Evolutionary conservation across 108 stramenopile genomes (phyloP), one percentile per base, ranked within the genome.

Genomic region (Pseudonitzschia pungens): DNA sequence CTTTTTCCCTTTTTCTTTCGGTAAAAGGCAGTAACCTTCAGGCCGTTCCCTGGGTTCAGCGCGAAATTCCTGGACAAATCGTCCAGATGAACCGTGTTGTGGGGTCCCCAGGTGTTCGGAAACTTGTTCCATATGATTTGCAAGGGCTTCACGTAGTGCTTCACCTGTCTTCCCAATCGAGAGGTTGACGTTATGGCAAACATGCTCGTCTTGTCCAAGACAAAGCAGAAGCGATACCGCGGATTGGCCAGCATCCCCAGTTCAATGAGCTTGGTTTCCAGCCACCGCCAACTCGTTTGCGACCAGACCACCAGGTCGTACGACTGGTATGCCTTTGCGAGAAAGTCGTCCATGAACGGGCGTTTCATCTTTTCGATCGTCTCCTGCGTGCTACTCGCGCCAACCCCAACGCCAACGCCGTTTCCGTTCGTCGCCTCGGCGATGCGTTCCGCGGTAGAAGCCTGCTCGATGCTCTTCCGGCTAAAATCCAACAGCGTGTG

Each of bases 111-210:
- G n/a, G 29, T 28, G 28, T 75, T 76, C 20, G 93, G 85, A 72
- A 96, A 92, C 73, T 98, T 98, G 54, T 76, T 69, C 98, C 98
- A 98, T 52, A 98, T 98, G n/a, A 98, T 87, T 75, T 97, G 96
- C 51, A 98, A 73, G 4, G 98, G 97, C 65, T 98, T 98, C 32
- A 98, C 97, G 66, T 93, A 81, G 80, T 96, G 93, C 16, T 80
- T 71, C 10, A 84, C 71, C 20, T 77, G 78, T 54, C 78, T 70
- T 24, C 96, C 96, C 33, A 83, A 78, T 27, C 84, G 75, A 50
- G 73, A 72, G 9, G 88, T 93, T 43, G 82, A 84, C 2, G 78
- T 91, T 20, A 97, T 87, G 29, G 80, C 76, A 72, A 99, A 97
- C 98, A 99, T 99, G 50, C 81, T 84, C 14, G 98, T 97, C 75